Evolutionary conservation across 2,329 filamentous ascomycete genomes (phyloP), one percentile per base, ranked within the genome.

Genomic region (Diaporthe ilicicola): DNA sequence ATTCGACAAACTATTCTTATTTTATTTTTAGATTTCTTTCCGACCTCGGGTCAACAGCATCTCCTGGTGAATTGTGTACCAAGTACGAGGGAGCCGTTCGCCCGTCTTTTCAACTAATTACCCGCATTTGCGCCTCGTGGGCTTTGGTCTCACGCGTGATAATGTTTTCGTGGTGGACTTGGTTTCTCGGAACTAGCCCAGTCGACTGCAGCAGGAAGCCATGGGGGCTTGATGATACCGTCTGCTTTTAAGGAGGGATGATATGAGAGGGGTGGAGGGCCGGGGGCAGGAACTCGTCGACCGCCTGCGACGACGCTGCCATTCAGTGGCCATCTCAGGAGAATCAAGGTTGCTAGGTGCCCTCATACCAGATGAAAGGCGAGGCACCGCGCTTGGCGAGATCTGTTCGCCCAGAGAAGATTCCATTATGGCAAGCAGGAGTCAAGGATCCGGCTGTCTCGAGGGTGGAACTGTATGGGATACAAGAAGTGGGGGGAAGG

Each of bases 11-110:
- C 24, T 51, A 61, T 68, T 42, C 29, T 51, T 59, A 51, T 61
- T 44, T 42, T 39, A 56, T 50, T 67, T 37, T 56, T 34, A 56
- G 51, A 67, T 67, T n/a, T n/a, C 15, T 46, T n/a, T n/a, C 12
- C 51, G 51, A 55, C 37, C 24, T 0, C 22, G 37, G 50, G 59
- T 50, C 59, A 64, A 64, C 59, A 34, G 13, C 24, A 67, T 55
- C 50, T 55, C 64, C 46, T 56, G n/a, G 4, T 55, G 4, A 37
- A 37, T 59, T 50, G 10, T 59, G 65, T 56, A 39, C 42, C 13
- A 59, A 50, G n/a, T 39, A 68, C 39, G 29, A 37, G 22, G 22
- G 2, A 29, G 12, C 4, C 39, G n/a, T 2, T 2, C 19, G 7
- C 15, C 17, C n/a, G 4, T 34, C 22, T 24, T 12, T 15, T 24